Base-by-base conservation (phyloP, 805 yeast genomes). In the Schwanniomyces sp. region DNA sequence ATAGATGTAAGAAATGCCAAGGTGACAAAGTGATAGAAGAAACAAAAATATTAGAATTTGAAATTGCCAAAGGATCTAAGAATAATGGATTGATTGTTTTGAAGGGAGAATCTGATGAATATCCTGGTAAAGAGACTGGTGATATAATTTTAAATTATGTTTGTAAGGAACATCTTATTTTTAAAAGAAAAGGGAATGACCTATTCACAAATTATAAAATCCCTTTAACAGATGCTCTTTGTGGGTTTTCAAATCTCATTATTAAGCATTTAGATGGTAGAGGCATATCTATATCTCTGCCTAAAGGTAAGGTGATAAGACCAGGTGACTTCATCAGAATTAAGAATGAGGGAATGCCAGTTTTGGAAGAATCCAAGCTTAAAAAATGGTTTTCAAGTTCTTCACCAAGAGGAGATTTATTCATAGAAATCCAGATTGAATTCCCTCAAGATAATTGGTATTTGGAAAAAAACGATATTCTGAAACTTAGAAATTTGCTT, bases 391-490 rank as follows among this genome's bases (percentile, higher is more conserved):
- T 67, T 45, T 52, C 58, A 12, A 25, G 46, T 8, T 51, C 64
- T 4, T 61, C 49, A 10, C 58, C 55, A 44, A 69, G 69, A 39
- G 97, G 97, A 24, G 88, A 88, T 62, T 68, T 91, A 52, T 90
- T 82, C 57, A 72, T 91, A 14, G 79, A 75, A 44, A 64, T 88
- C n/a, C 80, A 80, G 17, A 81, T 91, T 44, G 89, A 84, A 55
- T 91, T 91, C 63, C 97, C 97, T 2, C 75, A 76, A 30, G 95
- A 90, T 64, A 80, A 84, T 58, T 91, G 97, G 97, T 84, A 85
- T 58, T 65, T 80, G 54, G 96, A 90, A 62, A 80, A 77, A 56
- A 75, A 81, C 48, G 96, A 90, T 58, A 45, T 84, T 3, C 49
- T 66, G 21, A 79, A 75, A 50, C 68, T 87, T 44, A 74, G 70